Base-by-base conservation (phyloP, 768 basidiomycete species). In the Tricholoma matsutake region DNA sequence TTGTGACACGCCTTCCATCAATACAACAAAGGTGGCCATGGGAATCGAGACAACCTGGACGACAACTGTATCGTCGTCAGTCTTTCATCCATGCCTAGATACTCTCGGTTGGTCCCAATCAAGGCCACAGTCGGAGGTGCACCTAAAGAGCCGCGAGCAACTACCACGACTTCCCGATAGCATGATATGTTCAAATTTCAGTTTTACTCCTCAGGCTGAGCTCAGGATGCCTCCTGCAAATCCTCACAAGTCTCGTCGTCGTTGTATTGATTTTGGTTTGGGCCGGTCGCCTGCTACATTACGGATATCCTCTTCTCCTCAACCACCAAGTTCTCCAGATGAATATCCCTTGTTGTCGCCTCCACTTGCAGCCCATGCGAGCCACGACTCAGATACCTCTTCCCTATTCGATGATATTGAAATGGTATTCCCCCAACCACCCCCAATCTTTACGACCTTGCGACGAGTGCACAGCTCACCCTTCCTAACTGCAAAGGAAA, bases 371-470 rank as follows among this genome's bases (percentile, higher is more conserved):
- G 67, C 71, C 57, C 71, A 72, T 56, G 66, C 72, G 28, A 68
- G 70, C 51, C 71, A 72, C 10, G 69, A 68, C 59, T 74, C 74
- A 2, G 79, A 80, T 52, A 70, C 65, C 20, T 73, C 72, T 35
- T 79, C 79, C 34, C 65, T 73, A 53, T 72, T 74, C 31, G 68
- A 73, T 55, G 68, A 73, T 47, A 72, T 76, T 22, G 78, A 75
- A 56, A 77, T 78, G 63, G 75, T 77, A 11, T 74, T 80, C 59
- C 79, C 78, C 1, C 69, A 75, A 59, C 81, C 81, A 1, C 81
- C 81, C 25, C 73, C 75, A 10, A 73, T 29, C 5, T 29, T 51
- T 18, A 45, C 43, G 43, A 10, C 43, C 49, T 29, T 51, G 28
- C 49, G 49, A 16, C 49, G 49, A 51, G 28, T 29, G 14, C 49